Conservation (phyloP, 1,284 basidiomycete genomes). For the Trichosporon faecale region DNA sequence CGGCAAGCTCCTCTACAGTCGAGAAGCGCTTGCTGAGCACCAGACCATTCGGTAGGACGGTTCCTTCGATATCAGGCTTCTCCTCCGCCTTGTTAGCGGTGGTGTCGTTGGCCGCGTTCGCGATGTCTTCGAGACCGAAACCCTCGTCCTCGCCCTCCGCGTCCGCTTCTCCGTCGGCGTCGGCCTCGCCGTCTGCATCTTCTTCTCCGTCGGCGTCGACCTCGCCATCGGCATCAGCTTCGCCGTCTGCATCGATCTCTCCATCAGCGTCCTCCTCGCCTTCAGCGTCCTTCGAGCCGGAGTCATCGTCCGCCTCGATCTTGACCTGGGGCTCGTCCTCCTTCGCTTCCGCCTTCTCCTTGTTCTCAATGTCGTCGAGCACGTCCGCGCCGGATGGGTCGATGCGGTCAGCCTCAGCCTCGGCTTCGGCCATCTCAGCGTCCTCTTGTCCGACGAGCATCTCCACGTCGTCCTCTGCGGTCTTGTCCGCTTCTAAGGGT, state of each 20-base stretch:
- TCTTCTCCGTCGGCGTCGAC: slow-evolving; percentile 37
- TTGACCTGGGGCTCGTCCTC: slow-evolving; percentile 34
- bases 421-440: slow-evolving; percentile 25
- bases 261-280: slow-evolving; percentile 24
- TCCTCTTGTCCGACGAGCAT: slow-evolving; percentile 39
- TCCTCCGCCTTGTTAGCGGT: slow-evolving; percentile 14
- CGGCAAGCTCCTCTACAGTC: slow-evolving; percentile 34
- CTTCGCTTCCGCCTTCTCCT: slow-evolving; percentile 30
- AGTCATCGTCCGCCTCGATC: slow-evolving; percentile 30
- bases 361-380: slow-evolving; percentile 35
- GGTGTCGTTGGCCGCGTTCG: slow-evolving; percentile 15
- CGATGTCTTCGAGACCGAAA: slow-evolving; percentile 34
- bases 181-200: slow-evolving; percentile 43
- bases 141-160: slow-evolving; percentile 39
- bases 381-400: slow-evolving; percentile 36
- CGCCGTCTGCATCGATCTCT: slow-evolving; percentile 19
- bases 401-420: slow-evolving; percentile 24
- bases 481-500: slow-evolving; percentile 15
- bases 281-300: slow-evolving; percentile 16
- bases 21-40: slow-evolving; percentile 43
- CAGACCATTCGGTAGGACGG: slow-evolving; percentile 37
- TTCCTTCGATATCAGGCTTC: slow-evolving; percentile 26
- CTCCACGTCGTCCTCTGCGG: slow-evolving; percentile 46
- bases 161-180: slow-evolving; percentile 27
- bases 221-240: slow-evolving; percentile 14